A percentile compares a stretch with the other conserved stretches of the same genome.
phyloP scores from a whole-genome alignment of 176 grass and related monocot genomes.

The Panicum miliaceum region DNA sequence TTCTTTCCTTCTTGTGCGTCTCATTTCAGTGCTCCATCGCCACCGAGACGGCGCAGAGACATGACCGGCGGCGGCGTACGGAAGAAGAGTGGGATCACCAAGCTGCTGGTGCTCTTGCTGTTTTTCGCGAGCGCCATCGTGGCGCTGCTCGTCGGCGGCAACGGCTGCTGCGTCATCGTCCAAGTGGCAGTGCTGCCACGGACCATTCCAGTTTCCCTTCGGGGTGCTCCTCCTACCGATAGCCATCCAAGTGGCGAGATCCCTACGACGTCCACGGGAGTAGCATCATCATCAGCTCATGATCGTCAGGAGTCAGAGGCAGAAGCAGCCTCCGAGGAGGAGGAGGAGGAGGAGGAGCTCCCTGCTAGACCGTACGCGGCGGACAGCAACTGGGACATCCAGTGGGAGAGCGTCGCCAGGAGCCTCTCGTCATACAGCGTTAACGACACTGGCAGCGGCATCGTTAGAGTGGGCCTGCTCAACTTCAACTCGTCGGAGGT shows the following conservation, averaged over 20 bases:
- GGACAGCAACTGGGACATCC: conserved; percentile 30
- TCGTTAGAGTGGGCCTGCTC: conserved; percentile 55
- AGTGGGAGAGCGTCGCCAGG: conserved; percentile 53
- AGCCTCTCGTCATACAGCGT: background rate
- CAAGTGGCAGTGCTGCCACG: conserved; percentile 9
- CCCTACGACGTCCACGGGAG: background rate
- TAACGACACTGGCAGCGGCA: background rate
- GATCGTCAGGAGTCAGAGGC: background rate
- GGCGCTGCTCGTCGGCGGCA: conserved; percentile 4
- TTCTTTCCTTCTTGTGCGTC: background rate
- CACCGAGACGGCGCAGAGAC: background rate
- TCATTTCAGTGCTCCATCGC: background rate
- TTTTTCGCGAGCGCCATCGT: background rate
- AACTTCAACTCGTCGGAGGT: conserved; percentile 72
- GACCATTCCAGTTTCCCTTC: background rate
- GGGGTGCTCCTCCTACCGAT: background rate
- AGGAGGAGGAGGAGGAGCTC: background rate
- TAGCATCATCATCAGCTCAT: background rate
- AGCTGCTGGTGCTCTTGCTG: conserved; percentile 4
- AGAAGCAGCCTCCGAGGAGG: background rate
- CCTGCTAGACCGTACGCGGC: conserved; percentile 13
- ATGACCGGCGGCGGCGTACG: background rate
- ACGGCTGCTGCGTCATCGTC: conserved; percentile 14
- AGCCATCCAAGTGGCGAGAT: background rate
- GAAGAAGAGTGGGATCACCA: background rate